These are phyloP conservation scores for Syzygium malaccense DNA, from an alignment of 441 rosid species.

Conservation along the genomic window DNA sequence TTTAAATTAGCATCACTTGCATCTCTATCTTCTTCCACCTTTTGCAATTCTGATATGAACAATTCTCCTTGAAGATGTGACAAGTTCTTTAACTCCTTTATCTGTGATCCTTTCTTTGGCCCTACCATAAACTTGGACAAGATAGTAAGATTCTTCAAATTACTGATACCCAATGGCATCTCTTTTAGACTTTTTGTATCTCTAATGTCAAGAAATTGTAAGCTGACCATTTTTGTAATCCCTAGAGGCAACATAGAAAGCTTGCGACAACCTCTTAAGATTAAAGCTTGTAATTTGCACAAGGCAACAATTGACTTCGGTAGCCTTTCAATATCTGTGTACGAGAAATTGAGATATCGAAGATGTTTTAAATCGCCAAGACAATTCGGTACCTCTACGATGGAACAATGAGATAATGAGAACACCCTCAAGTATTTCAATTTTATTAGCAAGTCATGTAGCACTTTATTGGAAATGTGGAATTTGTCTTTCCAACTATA, in stretches of 20 bases:
- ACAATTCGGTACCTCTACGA: neutral
- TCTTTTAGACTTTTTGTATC: neutral
- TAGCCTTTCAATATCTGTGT: accelerated
- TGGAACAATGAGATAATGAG: neutral
- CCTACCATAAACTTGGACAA: neutral
- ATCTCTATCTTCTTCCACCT: neutral
- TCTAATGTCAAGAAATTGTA: neutral
- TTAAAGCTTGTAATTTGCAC: neutral
- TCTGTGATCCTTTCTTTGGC: accelerated
- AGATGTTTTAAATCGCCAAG: neutral
- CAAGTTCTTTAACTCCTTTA: neutral
- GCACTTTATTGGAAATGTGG: neutral
- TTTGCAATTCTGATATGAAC: neutral
- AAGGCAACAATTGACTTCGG: neutral
- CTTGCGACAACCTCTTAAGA: neutral
- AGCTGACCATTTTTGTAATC: neutral
- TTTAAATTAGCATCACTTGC: accelerated
- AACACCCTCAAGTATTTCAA: neutral
- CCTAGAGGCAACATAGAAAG: neutral
- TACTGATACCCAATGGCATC: neutral
- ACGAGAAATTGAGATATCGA: neutral
- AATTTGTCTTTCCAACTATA: accelerated
- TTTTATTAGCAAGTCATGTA: accelerated
- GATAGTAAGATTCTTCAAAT: neutral
- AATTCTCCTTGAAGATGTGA: neutral